Percentiles rank a stretch among this genome's conserved stretches.
Evolutionary conservation across 768 basidiomycete species (phyloP).

Genomic region (Termitomyces sp.): DNA sequence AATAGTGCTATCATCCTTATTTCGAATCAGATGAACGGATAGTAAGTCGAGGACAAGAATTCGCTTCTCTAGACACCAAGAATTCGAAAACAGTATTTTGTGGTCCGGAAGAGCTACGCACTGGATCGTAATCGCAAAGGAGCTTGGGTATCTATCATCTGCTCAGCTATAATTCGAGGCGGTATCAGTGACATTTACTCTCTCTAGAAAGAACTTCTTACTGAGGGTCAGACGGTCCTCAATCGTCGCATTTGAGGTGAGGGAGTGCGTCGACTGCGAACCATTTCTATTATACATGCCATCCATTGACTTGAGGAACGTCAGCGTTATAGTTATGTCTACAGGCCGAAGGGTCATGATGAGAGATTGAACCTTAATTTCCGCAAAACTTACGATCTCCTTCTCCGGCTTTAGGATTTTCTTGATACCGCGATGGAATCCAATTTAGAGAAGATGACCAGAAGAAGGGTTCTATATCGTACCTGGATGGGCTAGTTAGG

Average conservation of each 20-base stretch:
- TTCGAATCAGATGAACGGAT: constrained; percentile 46
- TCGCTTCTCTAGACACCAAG: constrained; percentile 20
- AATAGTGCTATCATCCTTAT: constrained; percentile 41
- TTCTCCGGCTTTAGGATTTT: constrained; percentile 32
- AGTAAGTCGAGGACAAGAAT: constrained; percentile 44
- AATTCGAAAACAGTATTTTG: neutral
- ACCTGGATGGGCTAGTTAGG: constrained; percentile 28
- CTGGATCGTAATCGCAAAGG: constrained; percentile 34
- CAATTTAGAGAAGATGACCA: constrained; percentile 63
- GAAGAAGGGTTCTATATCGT: constrained; percentile 63
- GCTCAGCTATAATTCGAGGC: constrained; percentile 18
- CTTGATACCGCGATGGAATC: constrained; percentile 67
- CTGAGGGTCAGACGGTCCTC: constrained; percentile 18
- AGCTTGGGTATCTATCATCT: constrained; percentile 38
- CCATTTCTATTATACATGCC: constrained; percentile 13
- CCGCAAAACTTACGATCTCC: constrained; percentile 49
- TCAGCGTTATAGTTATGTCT: constrained; percentile 60
- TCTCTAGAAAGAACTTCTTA: constrained; percentile 7
- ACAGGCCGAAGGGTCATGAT: neutral
- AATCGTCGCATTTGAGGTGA: constrained; percentile 9
- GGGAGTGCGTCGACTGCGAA: constrained; percentile 3
- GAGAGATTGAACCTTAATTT: neutral
- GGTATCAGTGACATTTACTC: neutral
- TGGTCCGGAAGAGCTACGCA: constrained; percentile 12
- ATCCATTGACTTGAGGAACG: constrained; percentile 48